Base-by-base conservation (phyloP, 2,329 filamentous ascomycete species). In the Aspergillus ustus region DNA sequence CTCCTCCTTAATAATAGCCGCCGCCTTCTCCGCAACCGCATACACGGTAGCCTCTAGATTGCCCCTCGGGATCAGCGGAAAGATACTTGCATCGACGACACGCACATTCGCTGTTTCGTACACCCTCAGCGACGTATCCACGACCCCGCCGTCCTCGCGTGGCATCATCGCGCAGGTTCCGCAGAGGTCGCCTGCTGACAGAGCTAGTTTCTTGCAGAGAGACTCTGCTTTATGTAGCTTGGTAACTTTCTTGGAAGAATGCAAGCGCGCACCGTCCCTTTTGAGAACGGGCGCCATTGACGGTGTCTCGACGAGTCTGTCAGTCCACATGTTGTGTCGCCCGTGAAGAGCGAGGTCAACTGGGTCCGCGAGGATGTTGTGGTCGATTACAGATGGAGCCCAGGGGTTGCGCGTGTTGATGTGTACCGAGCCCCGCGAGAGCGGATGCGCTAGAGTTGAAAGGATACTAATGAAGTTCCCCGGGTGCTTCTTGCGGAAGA, bases 341-440 rank as follows among this genome's bases (percentile, higher is more conserved):
- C 77, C 75, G 0, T 79, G 66, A 4, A 82, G 62, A 43, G 81
- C 75, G 4, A 77, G 60, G 59, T 83, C 81, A 3, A 80, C 67
- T 0, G 81, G 78, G 58, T 83, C 77, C 6, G 75, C 72, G n/a
- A 83, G 70, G 46, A 80, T 81, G 17, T 72, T 72, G 0, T 78
- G 77, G 64, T 84, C 78, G 59, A 83, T 80, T 2, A 63, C 46
- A 0, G 81, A 80, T 4, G 55, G 25, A 2, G 64, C 69, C 0
- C 66, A 67, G 0, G 76, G 72, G 50, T 80, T 70, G 0, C 75
- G 51, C 0, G 78, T 80, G 0, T 65, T 65, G 46, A 82, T 77
- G 60, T 82, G 80, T 0, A 79, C 67, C 15, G 61, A 66, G 3
- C 73, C 74, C 2, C 71, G 70, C 2, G 73, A 75, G 8, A 75